Percentiles rank a stretch among this genome's conserved stretches.
These are phyloP conservation scores for Trypanosoma cruzi DNA, from an alignment of 208 protist genomes.

Conservation along the genomic window DNA sequence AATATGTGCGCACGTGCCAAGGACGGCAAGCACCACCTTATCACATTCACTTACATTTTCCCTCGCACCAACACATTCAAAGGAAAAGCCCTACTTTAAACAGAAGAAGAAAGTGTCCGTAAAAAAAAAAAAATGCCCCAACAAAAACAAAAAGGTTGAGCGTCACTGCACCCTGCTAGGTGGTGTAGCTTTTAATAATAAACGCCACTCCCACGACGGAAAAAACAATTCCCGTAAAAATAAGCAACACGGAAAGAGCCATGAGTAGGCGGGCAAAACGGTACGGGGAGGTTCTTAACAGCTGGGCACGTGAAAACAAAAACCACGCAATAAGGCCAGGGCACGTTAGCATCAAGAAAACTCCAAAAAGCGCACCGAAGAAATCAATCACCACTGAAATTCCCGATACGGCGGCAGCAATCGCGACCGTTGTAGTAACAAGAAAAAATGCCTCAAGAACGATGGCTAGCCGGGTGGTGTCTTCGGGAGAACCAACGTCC, in stretches of 20 bases:
- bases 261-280: slow-evolving; percentile 26
- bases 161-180: neutral
- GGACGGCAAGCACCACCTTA: neutral
- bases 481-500: slow-evolving; percentile 70
- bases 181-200: slow-evolving; percentile 31
- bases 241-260: slow-evolving; percentile 36
- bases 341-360: slow-evolving; percentile 63
- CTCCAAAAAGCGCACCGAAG: slow-evolving; percentile 58
- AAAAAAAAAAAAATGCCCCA: slow-evolving; percentile 3
- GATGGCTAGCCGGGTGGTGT: slow-evolving; percentile 68
- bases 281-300: slow-evolving; percentile 10
- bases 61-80: neutral
- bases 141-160: neutral
- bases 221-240: slow-evolving; percentile 39
- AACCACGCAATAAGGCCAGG: slow-evolving; percentile 61
- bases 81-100: neutral
- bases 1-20: neutral
- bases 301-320: slow-evolving; percentile 39
- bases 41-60: neutral
- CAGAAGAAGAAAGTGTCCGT: neutral
- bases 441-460: slow-evolving; percentile 64
- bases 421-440: slow-evolving; percentile 44
- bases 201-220: slow-evolving; percentile 36
- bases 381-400: slow-evolving; percentile 75
- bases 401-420: slow-evolving; percentile 52